Conservation (phyloP, 306 rosid species). For the Inga oerstediana region DNA sequence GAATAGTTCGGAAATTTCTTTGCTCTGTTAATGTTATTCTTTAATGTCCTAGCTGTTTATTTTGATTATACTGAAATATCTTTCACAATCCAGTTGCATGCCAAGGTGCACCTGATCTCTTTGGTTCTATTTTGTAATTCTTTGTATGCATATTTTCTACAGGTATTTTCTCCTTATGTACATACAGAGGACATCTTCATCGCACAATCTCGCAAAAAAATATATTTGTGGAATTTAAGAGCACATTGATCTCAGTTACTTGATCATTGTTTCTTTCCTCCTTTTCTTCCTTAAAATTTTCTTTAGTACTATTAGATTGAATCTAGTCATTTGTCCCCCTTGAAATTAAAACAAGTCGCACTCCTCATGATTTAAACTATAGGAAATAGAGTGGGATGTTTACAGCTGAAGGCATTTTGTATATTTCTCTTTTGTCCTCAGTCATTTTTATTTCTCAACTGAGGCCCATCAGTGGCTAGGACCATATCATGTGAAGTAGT, state of each 20-base stretch:
- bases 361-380: not conserved
- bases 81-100: conserved; percentile 17
- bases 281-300: not conserved
- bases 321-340: not conserved
- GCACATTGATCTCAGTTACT: not conserved
- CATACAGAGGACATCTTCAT: conserved; percentile 69
- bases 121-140: conserved; percentile 27
- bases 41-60: not conserved
- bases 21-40: conserved; percentile 26
- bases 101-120: conserved; percentile 26
- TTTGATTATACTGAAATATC: conserved; percentile 35
- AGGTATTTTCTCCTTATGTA: conserved; percentile 89
- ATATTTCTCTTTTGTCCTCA: not conserved
- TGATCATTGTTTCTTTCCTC: not conserved
- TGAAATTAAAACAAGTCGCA: conserved; percentile 11
- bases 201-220: conserved; percentile 47
- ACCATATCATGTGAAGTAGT: conserved; percentile 7
- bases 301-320: not conserved
- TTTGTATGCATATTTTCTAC: conserved; percentile 41
- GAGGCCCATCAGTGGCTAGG: not conserved
- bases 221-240: conserved; percentile 33
- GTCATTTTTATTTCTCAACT: not conserved
- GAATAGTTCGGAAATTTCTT: conserved; percentile 11
- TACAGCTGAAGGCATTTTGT: not conserved
- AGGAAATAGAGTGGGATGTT: conserved; percentile 4